phyloP scores from a whole-genome alignment of 257 asterid genomes.

The Coffea eugenioides region DNA sequence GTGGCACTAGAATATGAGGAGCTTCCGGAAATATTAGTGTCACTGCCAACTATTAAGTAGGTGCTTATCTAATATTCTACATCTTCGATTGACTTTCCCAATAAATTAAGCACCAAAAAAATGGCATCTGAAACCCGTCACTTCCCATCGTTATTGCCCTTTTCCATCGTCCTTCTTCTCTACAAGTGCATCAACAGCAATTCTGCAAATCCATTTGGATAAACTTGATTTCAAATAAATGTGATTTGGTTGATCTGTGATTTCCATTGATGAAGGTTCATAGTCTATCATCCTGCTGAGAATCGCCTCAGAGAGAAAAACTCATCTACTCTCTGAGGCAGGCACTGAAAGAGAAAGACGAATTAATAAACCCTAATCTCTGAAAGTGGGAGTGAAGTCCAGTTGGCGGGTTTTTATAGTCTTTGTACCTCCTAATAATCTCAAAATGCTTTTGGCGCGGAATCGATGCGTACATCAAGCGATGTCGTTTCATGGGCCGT shows the following conservation, averaged over 20 bases:
- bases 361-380: slow-evolving; percentile 1
- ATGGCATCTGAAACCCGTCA: slow-evolving; percentile 1
- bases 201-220: too few species aligned
- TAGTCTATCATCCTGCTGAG: slow-evolving; percentile 29
- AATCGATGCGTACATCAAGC: background rate
- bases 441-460: background rate
- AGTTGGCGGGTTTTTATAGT: slow-evolving; percentile 7
- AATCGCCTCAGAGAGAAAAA: slow-evolving; percentile 30
- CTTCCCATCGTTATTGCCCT: background rate
- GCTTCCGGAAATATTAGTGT: too few species aligned
- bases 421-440: background rate
- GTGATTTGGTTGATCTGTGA: slow-evolving; percentile 24
- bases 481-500: background rate
- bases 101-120: background rate
- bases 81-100: too few species aligned
- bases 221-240: too few species aligned
- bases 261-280: slow-evolving; percentile 50
- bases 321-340: background rate
- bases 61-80: too few species aligned
- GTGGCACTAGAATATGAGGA: too few species aligned
- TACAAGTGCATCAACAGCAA: background rate
- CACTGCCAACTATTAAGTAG: too few species aligned
- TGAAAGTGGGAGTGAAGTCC: background rate
- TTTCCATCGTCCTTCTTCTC: background rate
- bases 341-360: background rate